phyloP scores from a whole-genome alignment of 129 eudicot species.

The Saposhnikovia divaricata region DNA sequence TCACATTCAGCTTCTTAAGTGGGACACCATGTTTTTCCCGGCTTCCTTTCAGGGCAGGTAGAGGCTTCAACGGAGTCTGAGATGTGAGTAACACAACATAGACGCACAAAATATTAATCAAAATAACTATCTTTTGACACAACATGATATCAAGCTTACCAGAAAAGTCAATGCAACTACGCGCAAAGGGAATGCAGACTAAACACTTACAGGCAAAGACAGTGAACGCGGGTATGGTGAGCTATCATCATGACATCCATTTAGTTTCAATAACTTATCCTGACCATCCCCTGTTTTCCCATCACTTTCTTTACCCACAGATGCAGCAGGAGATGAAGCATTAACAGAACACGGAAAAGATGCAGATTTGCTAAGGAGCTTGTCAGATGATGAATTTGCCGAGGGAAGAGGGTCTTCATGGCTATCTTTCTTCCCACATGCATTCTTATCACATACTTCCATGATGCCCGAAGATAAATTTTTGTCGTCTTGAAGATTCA shows the following conservation, averaged over 20 bases:
- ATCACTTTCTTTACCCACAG: constrained; percentile 2
- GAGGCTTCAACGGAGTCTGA: constrained; percentile 54
- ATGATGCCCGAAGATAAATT: constrained; percentile 20
- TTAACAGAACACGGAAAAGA: constrained; percentile 40
- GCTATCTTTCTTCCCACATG: constrained; percentile 19
- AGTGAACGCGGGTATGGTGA: constrained; percentile 27
- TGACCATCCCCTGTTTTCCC: constrained; percentile 1
- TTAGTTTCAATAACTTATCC: constrained; percentile 19
- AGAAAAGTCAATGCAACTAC: background rate
- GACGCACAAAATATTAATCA: background rate
- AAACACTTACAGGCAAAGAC: constrained; percentile 71
- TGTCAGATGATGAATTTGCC: constrained; percentile 22
- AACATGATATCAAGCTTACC: background rate
- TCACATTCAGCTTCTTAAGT: constrained; percentile 40
- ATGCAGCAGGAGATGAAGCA: constrained; percentile 13
- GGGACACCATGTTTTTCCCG: constrained; percentile 64
- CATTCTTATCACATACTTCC: constrained; percentile 14
- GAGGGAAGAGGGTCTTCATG: constrained; percentile 17
- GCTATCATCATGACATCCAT: constrained; percentile 16
- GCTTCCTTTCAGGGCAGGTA: constrained; percentile 85
- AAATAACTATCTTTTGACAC: background rate
- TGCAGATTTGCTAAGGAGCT: constrained; percentile 38
- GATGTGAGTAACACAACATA: constrained; percentile 2
- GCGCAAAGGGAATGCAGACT: background rate
- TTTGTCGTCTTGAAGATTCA: constrained; percentile 34